A percentile compares a stretch with the other conserved stretches of the same genome.
Conservation (phyloP, 169 alveolate genomes). For the Plasmodium coatneyi region DNA sequence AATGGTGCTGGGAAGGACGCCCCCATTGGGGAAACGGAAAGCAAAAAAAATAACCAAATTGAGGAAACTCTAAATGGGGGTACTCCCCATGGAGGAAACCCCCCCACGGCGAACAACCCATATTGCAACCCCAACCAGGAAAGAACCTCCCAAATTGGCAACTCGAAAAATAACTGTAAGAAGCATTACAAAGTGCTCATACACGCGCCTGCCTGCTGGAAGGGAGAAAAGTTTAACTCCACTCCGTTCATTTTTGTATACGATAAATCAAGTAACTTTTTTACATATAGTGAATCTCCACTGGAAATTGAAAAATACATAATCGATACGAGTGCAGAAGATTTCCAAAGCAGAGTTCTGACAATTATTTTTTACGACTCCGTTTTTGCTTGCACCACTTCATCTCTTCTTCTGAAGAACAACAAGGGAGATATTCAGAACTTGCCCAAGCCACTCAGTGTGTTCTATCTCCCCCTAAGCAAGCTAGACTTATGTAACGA, state of each 20-base stretch:
- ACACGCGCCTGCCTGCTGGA: slow-evolving; percentile 75
- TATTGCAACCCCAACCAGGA: background rate
- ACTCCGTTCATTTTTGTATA: slow-evolving; percentile 51
- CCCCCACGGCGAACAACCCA: background rate
- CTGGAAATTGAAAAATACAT: slow-evolving; percentile 66
- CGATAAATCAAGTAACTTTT: slow-evolving; percentile 49
- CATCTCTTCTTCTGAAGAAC: slow-evolving; percentile 27
- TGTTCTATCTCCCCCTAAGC: slow-evolving; percentile 37
- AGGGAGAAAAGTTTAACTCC: slow-evolving; percentile 43
- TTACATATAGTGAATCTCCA: slow-evolving; percentile 64
- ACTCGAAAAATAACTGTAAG: background rate
- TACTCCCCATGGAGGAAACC: background rate
- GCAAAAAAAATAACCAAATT: background rate
- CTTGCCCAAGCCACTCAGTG: slow-evolving; percentile 52
- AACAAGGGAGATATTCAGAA: slow-evolving; percentile 30
- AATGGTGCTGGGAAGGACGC: background rate
- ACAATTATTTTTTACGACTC: slow-evolving; percentile 59
- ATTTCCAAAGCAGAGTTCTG: slow-evolving; percentile 47
- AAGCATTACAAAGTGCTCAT: slow-evolving; percentile 49
- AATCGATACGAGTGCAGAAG: slow-evolving; percentile 36
- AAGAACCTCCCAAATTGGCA: background rate
- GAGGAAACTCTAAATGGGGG: background rate
- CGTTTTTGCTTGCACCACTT: slow-evolving; percentile 41
- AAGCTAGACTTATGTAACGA: slow-evolving; percentile 48
- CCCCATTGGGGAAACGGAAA: background rate